Evolutionary conservation across 2,329 filamentous ascomycete species (phyloP).

Genomic region (Paecilomyces fulvus): DNA sequence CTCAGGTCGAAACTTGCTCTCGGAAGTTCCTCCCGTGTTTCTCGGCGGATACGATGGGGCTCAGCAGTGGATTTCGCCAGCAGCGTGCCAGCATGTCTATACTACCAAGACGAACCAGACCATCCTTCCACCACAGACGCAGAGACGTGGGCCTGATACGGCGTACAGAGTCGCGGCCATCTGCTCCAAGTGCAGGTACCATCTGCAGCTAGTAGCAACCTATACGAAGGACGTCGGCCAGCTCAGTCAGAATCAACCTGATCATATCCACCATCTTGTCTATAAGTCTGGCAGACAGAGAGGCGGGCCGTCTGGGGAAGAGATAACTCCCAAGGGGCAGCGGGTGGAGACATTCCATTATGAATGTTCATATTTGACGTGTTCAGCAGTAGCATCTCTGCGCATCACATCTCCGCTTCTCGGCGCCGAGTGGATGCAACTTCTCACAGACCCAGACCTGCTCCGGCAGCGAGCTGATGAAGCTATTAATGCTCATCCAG

Average conservation of each 20-base stretch:
- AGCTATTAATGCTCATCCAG: constrained; percentile 43
- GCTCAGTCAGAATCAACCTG: constrained; percentile 41
- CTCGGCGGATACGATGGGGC: constrained; percentile 24
- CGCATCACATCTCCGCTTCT: constrained; percentile 47
- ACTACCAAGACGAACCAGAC: constrained; percentile 50
- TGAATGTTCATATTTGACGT: constrained; percentile 51
- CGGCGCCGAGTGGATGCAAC: constrained; percentile 36
- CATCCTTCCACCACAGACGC: constrained; percentile 34
- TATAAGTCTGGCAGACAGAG: constrained; percentile 29
- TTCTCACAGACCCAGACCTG: constrained; percentile 46
- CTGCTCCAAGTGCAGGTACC: constrained; percentile 54
- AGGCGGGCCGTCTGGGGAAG: constrained; percentile 13
- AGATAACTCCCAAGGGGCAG: constrained; percentile 23
- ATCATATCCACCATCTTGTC: constrained; percentile 55
- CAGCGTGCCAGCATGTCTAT: constrained; percentile 53
- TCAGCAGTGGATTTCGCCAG: constrained; percentile 27
- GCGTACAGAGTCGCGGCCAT: constrained; percentile 51
- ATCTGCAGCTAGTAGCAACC: constrained; percentile 51
- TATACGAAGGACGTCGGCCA: constrained; percentile 36
- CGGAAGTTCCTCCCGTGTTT: constrained; percentile 49
- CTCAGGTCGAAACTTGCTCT: constrained; percentile 48
- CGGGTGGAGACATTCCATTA: constrained; percentile 43
- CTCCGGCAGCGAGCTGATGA: constrained; percentile 47
- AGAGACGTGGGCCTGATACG: constrained; percentile 33
- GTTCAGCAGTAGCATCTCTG: constrained; percentile 46